Conservation (phyloP, 1,139 yeast species). For the Suhomyces panamericanus region DNA sequence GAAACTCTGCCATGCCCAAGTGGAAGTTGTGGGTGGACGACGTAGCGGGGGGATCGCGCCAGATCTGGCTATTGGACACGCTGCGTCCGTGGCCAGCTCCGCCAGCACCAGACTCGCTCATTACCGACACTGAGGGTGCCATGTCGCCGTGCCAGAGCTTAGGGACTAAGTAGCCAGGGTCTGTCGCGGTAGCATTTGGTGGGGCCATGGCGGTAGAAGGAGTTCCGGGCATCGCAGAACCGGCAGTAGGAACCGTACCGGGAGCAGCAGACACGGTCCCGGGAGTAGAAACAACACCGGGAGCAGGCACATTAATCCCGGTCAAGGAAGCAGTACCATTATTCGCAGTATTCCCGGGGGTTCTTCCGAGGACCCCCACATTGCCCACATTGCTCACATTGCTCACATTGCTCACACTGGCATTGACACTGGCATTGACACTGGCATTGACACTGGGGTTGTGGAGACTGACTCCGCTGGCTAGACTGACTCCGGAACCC, state of each 20-base stretch:
- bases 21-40: constrained; percentile 18
- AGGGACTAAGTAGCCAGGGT: constrained; percentile 12
- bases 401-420: no score
- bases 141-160: constrained; percentile 13
- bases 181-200: not conserved
- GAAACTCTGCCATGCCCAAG: constrained; percentile 16
- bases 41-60: constrained; percentile 23
- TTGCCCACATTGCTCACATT: no score
- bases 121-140: constrained; percentile 1
- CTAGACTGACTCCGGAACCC: not conserved
- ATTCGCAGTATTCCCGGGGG: not conserved
- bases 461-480: no score
- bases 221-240: no score
- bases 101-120: not conserved
- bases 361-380: not conserved
- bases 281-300: not conserved
- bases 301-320: not conserved
- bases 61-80: constrained; percentile 31
- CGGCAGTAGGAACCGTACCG: no score
- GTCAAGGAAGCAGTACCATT: no score
- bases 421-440: not conserved
- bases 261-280: no score
- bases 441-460: not conserved
- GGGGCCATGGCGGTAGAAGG: not conserved
- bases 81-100: constrained; percentile 18